Conservation (phyloP, 164 flowering plant species). For the Umbellularia californica region DNA sequence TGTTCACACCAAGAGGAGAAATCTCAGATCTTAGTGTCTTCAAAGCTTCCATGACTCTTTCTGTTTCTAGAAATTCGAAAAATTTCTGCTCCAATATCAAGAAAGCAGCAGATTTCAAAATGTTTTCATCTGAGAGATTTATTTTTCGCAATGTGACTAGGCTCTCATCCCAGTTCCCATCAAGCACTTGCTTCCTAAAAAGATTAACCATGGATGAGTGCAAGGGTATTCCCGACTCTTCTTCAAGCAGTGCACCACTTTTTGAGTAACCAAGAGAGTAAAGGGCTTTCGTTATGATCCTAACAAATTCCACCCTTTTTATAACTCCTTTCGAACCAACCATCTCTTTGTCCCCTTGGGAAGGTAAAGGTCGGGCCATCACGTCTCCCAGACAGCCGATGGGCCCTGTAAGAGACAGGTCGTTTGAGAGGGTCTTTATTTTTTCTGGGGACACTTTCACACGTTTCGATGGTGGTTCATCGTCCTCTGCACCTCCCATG, state of each 20-base stretch:
- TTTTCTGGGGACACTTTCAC: slow-evolving; percentile 50
- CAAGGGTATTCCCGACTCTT: slow-evolving; percentile 81
- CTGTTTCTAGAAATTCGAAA: slow-evolving; percentile 49
- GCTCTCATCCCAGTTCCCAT: slow-evolving; percentile 75
- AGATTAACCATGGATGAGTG: slow-evolving; percentile 50
- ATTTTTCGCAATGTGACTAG: slow-evolving; percentile 53
- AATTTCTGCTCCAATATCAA: slow-evolving; percentile 77
- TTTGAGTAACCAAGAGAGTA: slow-evolving; percentile 71
- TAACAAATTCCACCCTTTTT: slow-evolving; percentile 62
- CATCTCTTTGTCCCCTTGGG: slow-evolving; percentile 55
- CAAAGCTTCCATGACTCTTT: slow-evolving; percentile 55
- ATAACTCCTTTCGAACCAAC: slow-evolving; percentile 67
- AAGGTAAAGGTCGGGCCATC: slow-evolving; percentile 70
- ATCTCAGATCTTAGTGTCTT: slow-evolving; percentile 65
- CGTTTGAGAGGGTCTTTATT: slow-evolving; percentile 34
- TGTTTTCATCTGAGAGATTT: slow-evolving; percentile 43
- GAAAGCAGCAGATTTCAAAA: slow-evolving; percentile 58
- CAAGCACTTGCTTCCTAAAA: slow-evolving; percentile 57
- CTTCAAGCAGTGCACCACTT: slow-evolving; percentile 70
- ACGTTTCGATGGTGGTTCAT: slow-evolving; percentile 82
- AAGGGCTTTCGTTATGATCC: slow-evolving; percentile 64
- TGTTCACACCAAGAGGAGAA: slow-evolving; percentile 55
- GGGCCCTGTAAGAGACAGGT: slow-evolving; percentile 36
- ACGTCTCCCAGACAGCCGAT: slow-evolving; percentile 42
- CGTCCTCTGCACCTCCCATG: slow-evolving; percentile 93